Percentiles rank a stretch among this genome's conserved stretches.
These are phyloP conservation scores for Gautieria morchelliformis DNA, from an alignment of 768 basidiomycete genomes.

Conservation along the genomic window DNA sequence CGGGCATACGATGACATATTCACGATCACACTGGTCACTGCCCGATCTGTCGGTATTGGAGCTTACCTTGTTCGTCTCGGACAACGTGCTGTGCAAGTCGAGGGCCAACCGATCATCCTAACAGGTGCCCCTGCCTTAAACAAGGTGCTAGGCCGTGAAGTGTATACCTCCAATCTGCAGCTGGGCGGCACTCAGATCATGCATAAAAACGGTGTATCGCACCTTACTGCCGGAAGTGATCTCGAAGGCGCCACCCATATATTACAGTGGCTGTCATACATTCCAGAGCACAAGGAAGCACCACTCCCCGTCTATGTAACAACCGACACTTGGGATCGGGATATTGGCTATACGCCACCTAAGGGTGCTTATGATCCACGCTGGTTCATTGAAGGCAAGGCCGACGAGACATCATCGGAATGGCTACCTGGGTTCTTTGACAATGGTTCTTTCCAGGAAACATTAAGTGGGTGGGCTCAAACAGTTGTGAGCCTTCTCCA, in stretches of 20 bases:
- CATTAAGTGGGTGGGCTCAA: slow-evolving; percentile 97
- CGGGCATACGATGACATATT: slow-evolving; percentile 99
- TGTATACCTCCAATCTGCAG: slow-evolving; percentile 97
- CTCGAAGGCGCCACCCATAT: slow-evolving; percentile 93
- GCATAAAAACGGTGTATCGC: slow-evolving; percentile 99
- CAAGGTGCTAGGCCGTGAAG: slow-evolving; percentile 97
- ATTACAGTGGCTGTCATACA: slow-evolving; percentile 88
- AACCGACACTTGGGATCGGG: slow-evolving; percentile 82
- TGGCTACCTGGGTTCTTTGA: slow-evolving; percentile 95
- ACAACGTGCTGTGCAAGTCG: slow-evolving; percentile 96
- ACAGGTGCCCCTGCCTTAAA: slow-evolving; percentile 95
- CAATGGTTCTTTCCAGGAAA: slow-evolving; percentile 96
- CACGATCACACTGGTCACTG: slow-evolving; percentile 97
- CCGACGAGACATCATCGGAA: slow-evolving; percentile 66
- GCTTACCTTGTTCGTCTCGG: slow-evolving; percentile 98
- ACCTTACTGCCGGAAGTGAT: slow-evolving; percentile 90
- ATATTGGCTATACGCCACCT: slow-evolving; percentile 81
- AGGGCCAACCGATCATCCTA: slow-evolving; percentile 98
- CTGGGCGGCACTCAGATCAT: slow-evolving; percentile 99
- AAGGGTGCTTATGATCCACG: slow-evolving; percentile 95
- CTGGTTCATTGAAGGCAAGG: slow-evolving; percentile 95
- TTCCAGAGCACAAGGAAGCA: slow-evolving; percentile 75
- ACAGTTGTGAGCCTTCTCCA: slow-evolving; percentile 50
- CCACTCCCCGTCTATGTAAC: slow-evolving; percentile 65
- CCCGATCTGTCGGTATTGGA: slow-evolving; percentile 97